Base-by-base conservation (phyloP, 805 yeast species). In the Teunomyces stri region DNA sequence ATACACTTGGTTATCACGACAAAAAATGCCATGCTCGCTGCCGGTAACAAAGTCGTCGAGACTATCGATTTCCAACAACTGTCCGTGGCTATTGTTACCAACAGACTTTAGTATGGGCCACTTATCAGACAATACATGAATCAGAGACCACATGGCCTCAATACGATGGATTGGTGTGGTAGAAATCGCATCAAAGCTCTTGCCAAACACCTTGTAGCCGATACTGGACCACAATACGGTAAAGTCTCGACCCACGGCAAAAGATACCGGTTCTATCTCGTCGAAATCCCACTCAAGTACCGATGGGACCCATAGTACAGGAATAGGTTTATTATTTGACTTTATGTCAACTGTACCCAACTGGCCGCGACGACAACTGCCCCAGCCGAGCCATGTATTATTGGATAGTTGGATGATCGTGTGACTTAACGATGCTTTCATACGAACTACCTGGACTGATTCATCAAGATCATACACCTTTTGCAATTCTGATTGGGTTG, bases 61-160 rank as follows among this genome's bases (percentile, higher is more conserved):
- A 7, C 39, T 33, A 3, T 31, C 27, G 4, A 39, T 43, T 1
- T 42, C 3, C 51, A 45, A 72, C 12, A 75, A 50, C 64, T 92
- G 98, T 3, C 85, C 85, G 58, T 87, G 94, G 12, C 84, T 76
- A 59, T 86, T 81, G 64, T 88, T 89, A 0, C 98, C 98, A 46
- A 71, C 52, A 0, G 94, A 82, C 5, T 50, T 18, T 1, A 82
- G 54, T 1, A 36, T 27, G 10, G 49, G 25, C 13, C 29, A 42
- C 7, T 36, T 25, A 12, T n/a, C 25, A 2, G 34, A 45, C 31
- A 72, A 33, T 1, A 81, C 49, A 63, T 88, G 96, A 0, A 86
- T 49, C 0, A 95, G 84, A 0, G 92, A 78, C 97, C 97, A 89
- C 87, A 91, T 89, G 7, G 82, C 52, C 35, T 69, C 62, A 37